Percentiles rank a stretch among this genome's conserved stretches.
Conservation (phyloP, 192 early-diverging fungal genomes). For the Oehlia diaphana region DNA sequence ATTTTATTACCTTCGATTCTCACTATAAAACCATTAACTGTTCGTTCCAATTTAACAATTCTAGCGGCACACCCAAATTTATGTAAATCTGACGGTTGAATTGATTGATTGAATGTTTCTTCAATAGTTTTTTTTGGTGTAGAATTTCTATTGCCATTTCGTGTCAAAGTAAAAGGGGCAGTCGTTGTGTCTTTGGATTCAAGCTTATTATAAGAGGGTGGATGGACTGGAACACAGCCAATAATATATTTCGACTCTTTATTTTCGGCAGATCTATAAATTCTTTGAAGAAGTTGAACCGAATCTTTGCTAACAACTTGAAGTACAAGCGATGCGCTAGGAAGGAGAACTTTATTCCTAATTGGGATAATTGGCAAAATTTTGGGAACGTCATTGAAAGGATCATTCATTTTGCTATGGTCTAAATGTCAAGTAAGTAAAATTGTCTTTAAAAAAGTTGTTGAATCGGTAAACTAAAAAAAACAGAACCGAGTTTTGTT, state of each 20-base stretch:
- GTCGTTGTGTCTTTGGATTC: background rate
- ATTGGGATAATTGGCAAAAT: constrained; percentile 50
- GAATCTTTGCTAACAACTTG: constrained; percentile 59
- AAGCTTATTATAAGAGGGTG: background rate
- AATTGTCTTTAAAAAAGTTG: too few relatives aligned
- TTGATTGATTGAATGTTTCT: constrained; percentile 4
- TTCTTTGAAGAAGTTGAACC: constrained; percentile 49
- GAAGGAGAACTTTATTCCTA: constrained; percentile 61
- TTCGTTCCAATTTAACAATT: constrained; percentile 56
- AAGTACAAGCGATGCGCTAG: constrained; percentile 61
- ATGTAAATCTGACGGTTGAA: constrained; percentile 34
- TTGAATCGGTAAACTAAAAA: too few relatives aligned
- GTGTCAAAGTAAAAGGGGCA: background rate
- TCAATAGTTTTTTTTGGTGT: constrained; percentile 23
- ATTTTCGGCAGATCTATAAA: constrained; percentile 41
- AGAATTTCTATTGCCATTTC: background rate
- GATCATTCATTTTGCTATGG: too few relatives aligned
- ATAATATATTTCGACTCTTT: constrained; percentile 43
- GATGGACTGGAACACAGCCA: constrained; percentile 43
- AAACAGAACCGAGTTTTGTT: too few relatives aligned
- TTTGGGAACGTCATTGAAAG: constrained; percentile 35
- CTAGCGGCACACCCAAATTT: constrained; percentile 52
- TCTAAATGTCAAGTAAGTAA: too few relatives aligned
- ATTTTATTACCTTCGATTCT: constrained; percentile 60
- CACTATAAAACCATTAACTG: constrained; percentile 58